Percentiles rank a stretch among this genome's conserved stretches.
Evolutionary conservation across 1,139 yeast genomes (phyloP).

Genomic region (Yamadazyma sp.): DNA sequence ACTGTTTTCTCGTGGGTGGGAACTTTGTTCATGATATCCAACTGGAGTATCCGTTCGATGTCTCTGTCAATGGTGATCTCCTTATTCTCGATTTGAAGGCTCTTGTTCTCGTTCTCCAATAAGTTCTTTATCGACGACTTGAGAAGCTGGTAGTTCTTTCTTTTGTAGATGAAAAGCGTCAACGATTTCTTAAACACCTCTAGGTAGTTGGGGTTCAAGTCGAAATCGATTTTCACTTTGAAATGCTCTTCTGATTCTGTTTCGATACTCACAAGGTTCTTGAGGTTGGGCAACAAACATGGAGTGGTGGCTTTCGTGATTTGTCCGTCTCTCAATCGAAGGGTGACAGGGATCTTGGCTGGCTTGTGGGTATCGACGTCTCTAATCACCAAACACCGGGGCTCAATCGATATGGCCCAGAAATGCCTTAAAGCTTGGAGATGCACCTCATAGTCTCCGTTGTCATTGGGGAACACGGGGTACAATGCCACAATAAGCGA

Average conservation of each 20-base stretch:
- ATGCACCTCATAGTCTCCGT: constrained; percentile 54
- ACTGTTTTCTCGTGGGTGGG: constrained; percentile 35
- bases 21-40: constrained; percentile 23
- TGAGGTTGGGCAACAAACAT: constrained; percentile 64
- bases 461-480: constrained; percentile 64
- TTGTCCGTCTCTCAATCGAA: constrained; percentile 43
- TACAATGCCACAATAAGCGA: constrained; percentile 71
- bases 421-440: constrained; percentile 87
- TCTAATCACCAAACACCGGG: constrained; percentile 73
- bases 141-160: constrained; percentile 41
- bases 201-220: constrained; percentile 34
- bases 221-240: constrained; percentile 43
- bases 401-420: constrained; percentile 86
- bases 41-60: constrained; percentile 21
- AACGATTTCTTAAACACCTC: constrained; percentile 46
- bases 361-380: constrained; percentile 64
- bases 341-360: constrained; percentile 48
- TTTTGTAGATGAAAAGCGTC: constrained; percentile 52
- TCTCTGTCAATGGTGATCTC: constrained; percentile 28
- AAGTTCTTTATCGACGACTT: constrained; percentile 38
- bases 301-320: constrained; percentile 49
- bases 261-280: constrained; percentile 42
- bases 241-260: constrained; percentile 47
- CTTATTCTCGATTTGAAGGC: constrained; percentile 30
- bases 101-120: constrained; percentile 32